Conservation (phyloP, 1,139 yeast species). For the Pichiaceae sp. region DNA sequence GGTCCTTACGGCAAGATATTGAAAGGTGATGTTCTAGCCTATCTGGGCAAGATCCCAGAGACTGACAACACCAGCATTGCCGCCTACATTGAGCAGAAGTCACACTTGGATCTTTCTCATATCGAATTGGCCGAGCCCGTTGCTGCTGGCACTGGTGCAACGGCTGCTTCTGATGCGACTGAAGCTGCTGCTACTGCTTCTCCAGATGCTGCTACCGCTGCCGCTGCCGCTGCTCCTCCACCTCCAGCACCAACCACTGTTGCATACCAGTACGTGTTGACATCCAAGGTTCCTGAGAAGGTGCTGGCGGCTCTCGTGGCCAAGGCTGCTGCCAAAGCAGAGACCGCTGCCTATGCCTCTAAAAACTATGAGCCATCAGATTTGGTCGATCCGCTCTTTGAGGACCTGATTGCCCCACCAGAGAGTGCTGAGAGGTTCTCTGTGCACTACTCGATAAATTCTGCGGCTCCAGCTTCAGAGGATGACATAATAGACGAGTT, state of each 20-base stretch:
- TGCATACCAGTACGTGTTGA: conserved; percentile 4
- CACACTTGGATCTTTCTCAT: conserved; percentile 70
- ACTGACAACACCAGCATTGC: conserved; percentile 47
- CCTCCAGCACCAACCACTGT: conserved; percentile 10
- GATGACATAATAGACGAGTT: conserved; percentile 40
- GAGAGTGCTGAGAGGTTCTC: conserved; percentile 52
- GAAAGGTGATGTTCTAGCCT: conserved; percentile 87
- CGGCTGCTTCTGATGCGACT: conserved; percentile 28
- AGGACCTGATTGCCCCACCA: conserved; percentile 72
- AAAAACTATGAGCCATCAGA: conserved; percentile 27
- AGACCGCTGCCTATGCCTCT: conserved; percentile 75
- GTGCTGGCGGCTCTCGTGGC: conserved; percentile 8
- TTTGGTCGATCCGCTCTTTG: conserved; percentile 67
- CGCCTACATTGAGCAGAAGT: conserved; percentile 45
- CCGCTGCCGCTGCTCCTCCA: conserved; percentile 5
- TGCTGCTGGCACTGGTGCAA: conserved; percentile 18
- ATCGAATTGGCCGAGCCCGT: conserved; percentile 43
- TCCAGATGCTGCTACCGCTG: background rate
- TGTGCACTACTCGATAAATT: conserved; percentile 21
- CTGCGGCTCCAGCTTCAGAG: conserved; percentile 19
- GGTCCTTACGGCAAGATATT: conserved; percentile 85
- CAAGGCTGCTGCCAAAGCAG: conserved; percentile 39
- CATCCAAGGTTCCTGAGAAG: conserved; percentile 5
- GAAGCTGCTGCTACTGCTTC: conserved; percentile 3
- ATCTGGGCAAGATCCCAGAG: conserved; percentile 60